Conservation (phyloP, 345 rosid genomes). For the Brassica rapa region DNA sequence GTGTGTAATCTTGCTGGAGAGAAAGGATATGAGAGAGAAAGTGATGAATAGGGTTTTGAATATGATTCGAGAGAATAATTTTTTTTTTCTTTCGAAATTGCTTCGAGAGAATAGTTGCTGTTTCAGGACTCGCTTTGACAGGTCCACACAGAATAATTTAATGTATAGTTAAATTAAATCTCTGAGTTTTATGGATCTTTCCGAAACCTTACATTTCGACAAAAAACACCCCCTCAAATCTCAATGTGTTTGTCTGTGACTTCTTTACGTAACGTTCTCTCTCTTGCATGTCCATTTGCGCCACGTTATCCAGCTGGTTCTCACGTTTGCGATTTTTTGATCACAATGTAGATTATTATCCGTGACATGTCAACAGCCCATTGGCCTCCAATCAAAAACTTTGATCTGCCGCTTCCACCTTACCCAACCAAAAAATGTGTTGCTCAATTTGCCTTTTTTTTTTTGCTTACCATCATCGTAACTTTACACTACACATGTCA, state of each 20-base stretch:
- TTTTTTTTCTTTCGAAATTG: neutral
- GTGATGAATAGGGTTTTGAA: slow-evolving; percentile 29
- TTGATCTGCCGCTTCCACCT: slow-evolving; percentile 28
- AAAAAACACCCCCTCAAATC: slow-evolving; percentile 24
- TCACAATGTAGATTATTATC: slow-evolving; percentile 30
- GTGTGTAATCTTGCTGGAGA: slow-evolving; percentile 28
- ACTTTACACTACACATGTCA: slow-evolving; percentile 15
- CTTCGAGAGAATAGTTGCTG: slow-evolving; percentile 32
- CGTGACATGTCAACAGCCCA: slow-evolving; percentile 12
- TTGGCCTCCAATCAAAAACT: slow-evolving; percentile 31
- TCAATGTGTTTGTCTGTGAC: slow-evolving; percentile 28
- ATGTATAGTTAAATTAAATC: slow-evolving; percentile 16
- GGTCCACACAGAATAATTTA: too few species aligned
- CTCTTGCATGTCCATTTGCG: slow-evolving; percentile 12
- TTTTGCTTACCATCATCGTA: neutral
- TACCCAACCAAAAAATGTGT: slow-evolving; percentile 23
- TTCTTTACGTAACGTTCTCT: slow-evolving; percentile 32
- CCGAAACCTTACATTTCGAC: slow-evolving; percentile 35
- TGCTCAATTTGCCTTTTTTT: neutral
- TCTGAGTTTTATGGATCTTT: slow-evolving; percentile 27
- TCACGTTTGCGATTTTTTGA: slow-evolving; percentile 32
- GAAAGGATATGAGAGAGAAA: slow-evolving; percentile 18
- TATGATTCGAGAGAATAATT: slow-evolving; percentile 7
- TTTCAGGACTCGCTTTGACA: slow-evolving; percentile 30
- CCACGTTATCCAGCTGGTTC: slow-evolving; percentile 33